phyloP scores from a whole-genome alignment of 495 filamentous ascomycete genomes.

The Emericellopsis terricola region DNA sequence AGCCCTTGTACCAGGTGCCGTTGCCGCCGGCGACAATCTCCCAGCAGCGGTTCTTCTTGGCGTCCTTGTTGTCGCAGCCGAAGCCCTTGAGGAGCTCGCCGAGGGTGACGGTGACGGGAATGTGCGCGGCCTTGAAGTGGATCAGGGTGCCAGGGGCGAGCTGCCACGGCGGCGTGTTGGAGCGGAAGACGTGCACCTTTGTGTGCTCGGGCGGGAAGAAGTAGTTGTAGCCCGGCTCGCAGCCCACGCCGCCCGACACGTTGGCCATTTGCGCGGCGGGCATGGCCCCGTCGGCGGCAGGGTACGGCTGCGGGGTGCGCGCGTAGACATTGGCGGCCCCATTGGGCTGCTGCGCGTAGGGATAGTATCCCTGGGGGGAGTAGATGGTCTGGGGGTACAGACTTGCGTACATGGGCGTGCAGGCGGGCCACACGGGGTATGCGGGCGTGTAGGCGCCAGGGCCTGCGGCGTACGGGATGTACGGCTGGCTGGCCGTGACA shows the following conservation, averaged over 20 bases:
- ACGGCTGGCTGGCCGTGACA: conserved; percentile 3
- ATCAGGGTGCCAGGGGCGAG: conserved; percentile 9
- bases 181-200: conserved; percentile 28
- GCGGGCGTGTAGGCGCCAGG: background rate
- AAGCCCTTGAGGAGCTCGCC: conserved; percentile 25
- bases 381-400: background rate
- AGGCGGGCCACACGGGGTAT: no score
- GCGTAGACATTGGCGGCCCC: conserved; percentile 2
- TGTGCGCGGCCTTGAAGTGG: conserved; percentile 17
- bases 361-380: conserved; percentile 1
- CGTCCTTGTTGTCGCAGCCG: conserved; percentile 21
- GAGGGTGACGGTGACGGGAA: conserved; percentile 22
- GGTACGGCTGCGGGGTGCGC: conserved; percentile 16
- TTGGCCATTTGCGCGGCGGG: conserved; percentile 36
- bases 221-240: conserved; percentile 33
- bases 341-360: conserved; percentile 6
- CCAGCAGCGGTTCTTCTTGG: conserved; percentile 21
- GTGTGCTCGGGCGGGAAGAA: conserved; percentile 28
- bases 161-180: conserved; percentile 23
- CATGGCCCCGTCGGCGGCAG: conserved; percentile 25
- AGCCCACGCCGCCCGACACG: conserved; percentile 33
- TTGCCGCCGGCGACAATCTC: conserved; percentile 20
- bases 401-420: no score
- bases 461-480: conserved; percentile 1
- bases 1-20: conserved; percentile 19